Evolutionary conservation across 106 monocot species (phyloP), one percentile per base, ranked within the genome.

Genomic region (Posidonia australis): DNA sequence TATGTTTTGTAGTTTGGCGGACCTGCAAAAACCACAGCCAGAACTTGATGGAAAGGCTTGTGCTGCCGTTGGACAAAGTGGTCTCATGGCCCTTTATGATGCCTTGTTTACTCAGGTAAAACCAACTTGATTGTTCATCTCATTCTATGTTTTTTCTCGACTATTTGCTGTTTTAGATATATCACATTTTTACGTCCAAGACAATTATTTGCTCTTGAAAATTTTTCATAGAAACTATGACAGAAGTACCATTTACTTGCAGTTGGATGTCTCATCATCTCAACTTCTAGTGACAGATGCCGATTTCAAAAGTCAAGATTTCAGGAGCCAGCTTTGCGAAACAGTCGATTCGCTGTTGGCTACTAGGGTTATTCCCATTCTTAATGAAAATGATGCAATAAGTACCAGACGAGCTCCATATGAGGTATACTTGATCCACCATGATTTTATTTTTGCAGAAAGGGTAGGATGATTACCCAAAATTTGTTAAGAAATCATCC

Each of bases 351-450:
- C 84, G 44, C 75, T 98, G 65, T 70, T 98, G 51, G 62, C 51
- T 52, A 70, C 77, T 26, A 85, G 42, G 79, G 96, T 98, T 29
- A 27, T 98, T 58, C 96, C 96, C 24, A 68, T 98, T 70, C 85
- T 98, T 29, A 98, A 98, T 77, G 96, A 98, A 69, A 98, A 98
- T 81, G 96, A 98, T 77, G 84, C 96, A 46, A 80, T 90, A 61
- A 98, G 96, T 74, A 98, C 96, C 13, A 82, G 96, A 49, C 84
- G 63, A 70, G 82, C 90, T 77, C 90, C 90, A 59, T 90, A 98
- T 69, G 90, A 91, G 90, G 94, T 96, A 71, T 60, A 6, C 19
- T 44, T 32, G 24, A 19, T 12, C 9, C n/a, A n/a, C n/a, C n/a
- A n/a, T n/a, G n/a, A n/a, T 54, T 47, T 14, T 18, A 1, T 31